Evolutionary conservation across 768 basidiomycete genomes (phyloP).

Genomic region (Dioszegia hungarica): DNA sequence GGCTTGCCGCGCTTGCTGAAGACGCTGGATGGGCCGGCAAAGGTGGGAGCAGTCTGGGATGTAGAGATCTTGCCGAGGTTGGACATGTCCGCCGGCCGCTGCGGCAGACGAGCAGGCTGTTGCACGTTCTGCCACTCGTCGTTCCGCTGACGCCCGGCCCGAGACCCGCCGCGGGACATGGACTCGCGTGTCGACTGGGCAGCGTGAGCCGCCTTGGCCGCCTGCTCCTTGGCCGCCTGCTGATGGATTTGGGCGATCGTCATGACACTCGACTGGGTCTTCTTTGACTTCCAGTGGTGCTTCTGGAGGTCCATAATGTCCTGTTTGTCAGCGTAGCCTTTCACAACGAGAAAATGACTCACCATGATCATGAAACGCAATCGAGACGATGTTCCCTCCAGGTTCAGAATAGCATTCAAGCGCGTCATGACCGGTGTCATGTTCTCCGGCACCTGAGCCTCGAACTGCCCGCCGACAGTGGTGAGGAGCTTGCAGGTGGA

Average conservation of each 20-base stretch:
- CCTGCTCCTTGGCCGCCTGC: slow-evolving; percentile 71
- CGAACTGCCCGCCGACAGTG: slow-evolving; percentile 79
- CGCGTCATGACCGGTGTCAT: slow-evolving; percentile 91
- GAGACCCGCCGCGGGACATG: slow-evolving; percentile 87
- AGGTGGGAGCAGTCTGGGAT: slow-evolving; percentile 57
- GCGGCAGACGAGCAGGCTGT: slow-evolving; percentile 55
- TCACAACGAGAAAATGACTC: slow-evolving; percentile 34
- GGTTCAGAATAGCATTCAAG: slow-evolving; percentile 77
- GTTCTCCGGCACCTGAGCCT: slow-evolving; percentile 74
- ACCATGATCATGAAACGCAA: slow-evolving; percentile 97
- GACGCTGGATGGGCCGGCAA: slow-evolving; percentile 80
- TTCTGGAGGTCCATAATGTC: slow-evolving; percentile 85
- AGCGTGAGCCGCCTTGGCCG: slow-evolving; percentile 54
- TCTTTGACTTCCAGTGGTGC: slow-evolving; percentile 72
- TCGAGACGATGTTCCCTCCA: slow-evolving; percentile 69
- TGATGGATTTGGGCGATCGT: slow-evolving; percentile 81
- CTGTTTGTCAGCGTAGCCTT: slow-evolving; percentile 50
- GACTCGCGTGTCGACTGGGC: slow-evolving; percentile 60
- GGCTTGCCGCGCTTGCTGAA: slow-evolving; percentile 58
- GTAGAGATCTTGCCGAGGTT: slow-evolving; percentile 52
- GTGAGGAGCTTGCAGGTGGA: slow-evolving; percentile 85
- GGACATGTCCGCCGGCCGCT: slow-evolving; percentile 40
- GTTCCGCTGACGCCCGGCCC: slow-evolving; percentile 62
- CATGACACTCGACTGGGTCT: slow-evolving; percentile 68
- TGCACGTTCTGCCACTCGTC: slow-evolving; percentile 78